Base-by-base conservation (phyloP, 768 basidiomycete species). In the Rhodotorula diobovata region DNA sequence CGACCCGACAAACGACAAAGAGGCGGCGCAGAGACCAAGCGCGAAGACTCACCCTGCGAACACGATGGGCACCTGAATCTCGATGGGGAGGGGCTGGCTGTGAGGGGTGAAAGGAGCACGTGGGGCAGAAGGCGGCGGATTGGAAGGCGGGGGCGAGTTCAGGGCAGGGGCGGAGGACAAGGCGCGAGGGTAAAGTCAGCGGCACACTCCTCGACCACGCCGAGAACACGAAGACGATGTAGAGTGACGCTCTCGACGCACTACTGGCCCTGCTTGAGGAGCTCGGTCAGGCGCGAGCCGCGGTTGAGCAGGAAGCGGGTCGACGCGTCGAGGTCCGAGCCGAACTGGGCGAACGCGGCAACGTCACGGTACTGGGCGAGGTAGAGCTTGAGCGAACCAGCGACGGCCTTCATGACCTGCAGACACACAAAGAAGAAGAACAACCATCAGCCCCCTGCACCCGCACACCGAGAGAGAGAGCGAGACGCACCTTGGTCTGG, bases 311-410 rank as follows among this genome's bases (percentile, higher is more conserved):
- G 87, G 91, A 96, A 98, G 78, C 95, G 93, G 76, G 95, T 99
- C 25, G 95, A 97, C 66, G 95, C 94, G 84, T 98, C 96, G 80
- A 98, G 90, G 83, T 99, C 96, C 79, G 96, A 99, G 87, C 96
- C 96, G 85, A 99, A 99, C 81, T 98, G 96, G 68, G 95, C 93
- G 80, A 95, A 96, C 76, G 93, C 93, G 76, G 96, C 96, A 77
- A 99, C 96, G 86, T 99, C 96, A 89, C 96, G 94, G 86, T 98
- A 99, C 82, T 99, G 96, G 41, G 96, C 96, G 76, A 99, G 91
- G 88, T 99, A 99, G 58, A 99, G 88, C 85, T 98, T 97, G 78
- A 98, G 88, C 65, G 96, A 98, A 86, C 96, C 96, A 79, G 96
- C 96, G 79, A 98, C 98, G 85, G 97, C 94, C 90, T 97, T 99